A percentile compares a stretch with the other conserved stretches of the same genome.
Conservation (phyloP, 2,329 filamentous ascomycete species). For the Trichoderma arundinaceum region DNA sequence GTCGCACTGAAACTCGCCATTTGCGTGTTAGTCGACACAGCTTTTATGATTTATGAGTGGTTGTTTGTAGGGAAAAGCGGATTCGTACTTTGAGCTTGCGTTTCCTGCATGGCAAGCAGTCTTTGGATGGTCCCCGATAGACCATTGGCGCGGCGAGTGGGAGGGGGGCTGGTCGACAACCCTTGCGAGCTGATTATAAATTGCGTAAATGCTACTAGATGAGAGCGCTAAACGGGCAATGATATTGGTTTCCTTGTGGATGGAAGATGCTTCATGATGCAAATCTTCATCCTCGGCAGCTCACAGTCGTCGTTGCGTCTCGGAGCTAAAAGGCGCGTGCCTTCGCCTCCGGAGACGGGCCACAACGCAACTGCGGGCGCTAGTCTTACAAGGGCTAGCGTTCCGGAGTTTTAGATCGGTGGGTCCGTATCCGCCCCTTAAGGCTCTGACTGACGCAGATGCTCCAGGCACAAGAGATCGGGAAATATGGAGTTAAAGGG, state of each 20-base stretch:
- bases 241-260: neutral
- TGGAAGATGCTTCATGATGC: constrained; percentile 10
- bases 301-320: constrained; percentile 7
- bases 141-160: constrained; percentile 33
- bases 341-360: neutral
- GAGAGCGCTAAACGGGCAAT: neutral
- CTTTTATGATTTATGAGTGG: neutral
- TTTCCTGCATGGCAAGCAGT: constrained; percentile 38
- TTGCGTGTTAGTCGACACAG: neutral
- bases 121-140: constrained; percentile 36
- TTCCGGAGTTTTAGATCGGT: constrained; percentile 24
- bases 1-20: constrained; percentile 35
- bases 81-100: constrained; percentile 37
- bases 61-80: neutral
- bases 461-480: too few species aligned
- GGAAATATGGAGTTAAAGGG: too few species aligned
- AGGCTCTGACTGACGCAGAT: too few species aligned
- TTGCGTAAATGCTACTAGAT: neutral
- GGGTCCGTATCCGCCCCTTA: neutral
- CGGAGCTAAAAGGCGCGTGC: constrained; percentile 2
- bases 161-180: too few species aligned
- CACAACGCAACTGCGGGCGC: neutral
- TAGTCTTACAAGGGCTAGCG: constrained; percentile 12
- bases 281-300: neutral
- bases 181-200: neutral